These are phyloP conservation scores for Micromonas commoda DNA, from an alignment of 139 green algal species.

Conservation along the genomic window DNA sequence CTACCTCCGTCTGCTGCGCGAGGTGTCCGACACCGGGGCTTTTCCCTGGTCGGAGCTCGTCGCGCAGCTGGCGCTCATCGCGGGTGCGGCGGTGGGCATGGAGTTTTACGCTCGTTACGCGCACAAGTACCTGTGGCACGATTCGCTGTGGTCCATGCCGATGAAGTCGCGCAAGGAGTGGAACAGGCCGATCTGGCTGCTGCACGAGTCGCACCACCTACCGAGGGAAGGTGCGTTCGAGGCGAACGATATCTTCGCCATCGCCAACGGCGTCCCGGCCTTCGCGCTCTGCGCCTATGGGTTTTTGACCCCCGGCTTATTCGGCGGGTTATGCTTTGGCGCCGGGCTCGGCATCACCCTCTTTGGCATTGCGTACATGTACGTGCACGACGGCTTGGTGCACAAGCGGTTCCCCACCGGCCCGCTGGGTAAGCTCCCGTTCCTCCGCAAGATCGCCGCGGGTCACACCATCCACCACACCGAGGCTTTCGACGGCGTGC, in stretches of 20 bases:
- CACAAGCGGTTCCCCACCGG: slow-evolving; percentile 88
- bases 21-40: not conserved
- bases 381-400: slow-evolving; percentile 95
- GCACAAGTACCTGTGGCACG: slow-evolving; percentile 91
- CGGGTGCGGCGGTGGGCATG: slow-evolving; percentile 40
- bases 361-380: slow-evolving; percentile 97
- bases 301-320: slow-evolving; percentile 71
- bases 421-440: slow-evolving; percentile 80
- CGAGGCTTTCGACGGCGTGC: slow-evolving; percentile 86
- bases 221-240: slow-evolving; percentile 86
- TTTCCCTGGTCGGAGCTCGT: slow-evolving; percentile 28
- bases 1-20: slow-evolving; percentile 14
- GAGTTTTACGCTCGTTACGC: slow-evolving; percentile 86
- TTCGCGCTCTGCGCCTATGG: slow-evolving; percentile 83
- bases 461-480: slow-evolving; percentile 92
- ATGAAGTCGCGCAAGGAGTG: slow-evolving; percentile 20
- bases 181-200: slow-evolving; percentile 56
- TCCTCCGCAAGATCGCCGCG: slow-evolving; percentile 73
- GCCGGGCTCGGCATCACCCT: slow-evolving; percentile 92
- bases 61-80: slow-evolving; percentile 26
- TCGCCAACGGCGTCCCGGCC: slow-evolving; percentile 84
- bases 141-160: slow-evolving; percentile 49
- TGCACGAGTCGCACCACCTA: slow-evolving; percentile 91
- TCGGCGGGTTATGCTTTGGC: slow-evolving; percentile 76
- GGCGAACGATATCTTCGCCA: slow-evolving; percentile 91